A percentile compares a stretch with the other conserved stretches of the same genome.
phyloP scores from a whole-genome alignment of 2,329 filamentous ascomycete species.

The Aureobasidium sp. region DNA sequence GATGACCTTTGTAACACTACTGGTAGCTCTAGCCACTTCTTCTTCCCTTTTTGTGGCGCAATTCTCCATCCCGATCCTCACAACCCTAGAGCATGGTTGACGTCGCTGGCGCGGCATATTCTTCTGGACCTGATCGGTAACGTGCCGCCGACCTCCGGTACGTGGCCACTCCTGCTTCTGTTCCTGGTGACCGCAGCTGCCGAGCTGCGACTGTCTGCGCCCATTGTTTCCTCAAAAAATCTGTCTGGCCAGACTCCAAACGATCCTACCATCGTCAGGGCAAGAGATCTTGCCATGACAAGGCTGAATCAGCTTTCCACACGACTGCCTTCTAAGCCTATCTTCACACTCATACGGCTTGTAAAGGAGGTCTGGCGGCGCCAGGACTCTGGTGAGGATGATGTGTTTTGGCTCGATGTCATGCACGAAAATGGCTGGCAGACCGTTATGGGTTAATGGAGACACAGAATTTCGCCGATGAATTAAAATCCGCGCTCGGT shows the following conservation, averaged over 20 bases:
- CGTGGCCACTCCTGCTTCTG: slow-evolving; percentile 49
- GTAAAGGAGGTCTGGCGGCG: slow-evolving; percentile 48
- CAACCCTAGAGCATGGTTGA: slow-evolving; percentile 36
- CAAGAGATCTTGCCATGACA: slow-evolving; percentile 42
- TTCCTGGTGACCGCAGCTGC: slow-evolving; percentile 47
- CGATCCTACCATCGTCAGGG: slow-evolving; percentile 37
- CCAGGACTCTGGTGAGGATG: slow-evolving; percentile 44
- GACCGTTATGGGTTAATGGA: slow-evolving; percentile 45
- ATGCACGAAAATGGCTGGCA: slow-evolving; percentile 54
- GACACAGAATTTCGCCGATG: too few relatives aligned
- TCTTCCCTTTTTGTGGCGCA: slow-evolving; percentile 19
- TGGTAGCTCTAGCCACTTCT: neutral
- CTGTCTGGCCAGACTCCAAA: slow-evolving; percentile 24
- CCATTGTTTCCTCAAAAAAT: neutral
- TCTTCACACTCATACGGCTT: slow-evolving; percentile 43
- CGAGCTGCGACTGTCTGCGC: slow-evolving; percentile 40
- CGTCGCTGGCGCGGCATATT: slow-evolving; percentile 47
- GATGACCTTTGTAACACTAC: slow-evolving; percentile 1
- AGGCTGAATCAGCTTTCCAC: slow-evolving; percentile 39
- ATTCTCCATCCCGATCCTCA: neutral
- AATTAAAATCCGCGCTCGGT: too few relatives aligned
- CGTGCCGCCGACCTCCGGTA: slow-evolving; percentile 47
- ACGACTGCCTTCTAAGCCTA: slow-evolving; percentile 46
- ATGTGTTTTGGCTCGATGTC: slow-evolving; percentile 51
- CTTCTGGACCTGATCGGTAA: slow-evolving; percentile 42